Base-by-base conservation (phyloP, 2,329 filamentous ascomycete species). In the Aspergillus sojae region DNA sequence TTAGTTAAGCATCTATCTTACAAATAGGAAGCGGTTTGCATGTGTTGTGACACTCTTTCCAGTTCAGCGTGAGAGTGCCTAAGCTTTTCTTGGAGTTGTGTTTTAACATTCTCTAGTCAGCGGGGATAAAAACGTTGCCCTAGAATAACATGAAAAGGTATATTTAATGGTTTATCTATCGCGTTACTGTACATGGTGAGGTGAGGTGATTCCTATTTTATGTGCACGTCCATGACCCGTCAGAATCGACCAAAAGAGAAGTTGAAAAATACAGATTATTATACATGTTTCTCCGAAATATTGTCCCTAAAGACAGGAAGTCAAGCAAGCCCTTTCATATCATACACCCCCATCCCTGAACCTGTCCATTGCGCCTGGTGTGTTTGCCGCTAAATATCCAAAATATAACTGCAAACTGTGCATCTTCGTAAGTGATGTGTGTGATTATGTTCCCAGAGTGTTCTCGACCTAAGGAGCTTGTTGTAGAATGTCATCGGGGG, bases 401-500 rank as follows among this genome's bases (percentile, higher is more conserved):
- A 7, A 32, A 52, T 32, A 50, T 19, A 30, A 52, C n/a, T 32
- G 26, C 48, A 32, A 52, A 32, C 16, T 34, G 48, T 52, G 9
- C 23, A 30, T n/a, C 28, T 30, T 52, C 26, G 48, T 52, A 52
- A 52, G 26, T 52, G 19, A 32, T 32, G 23, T 32, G 21, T 32
- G 21, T 14, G 45, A 48, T 48, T 48, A 48, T 48, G 48, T 32
- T 34, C 48, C 48, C 28, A 14, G 48, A 52, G 34, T 34, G 9
- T n/a, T n/a, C 28, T 32, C 16, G 6, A 30, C 16, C 58, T 21
- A 69, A 62, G 59, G 43, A 46, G 67, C 52, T 43, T 58, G 54
- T 26, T 41, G 32, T 26, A 68, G 55, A 10, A 65, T 58, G 14
- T 68, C 66, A 12, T 70, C 67, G 5, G 68, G 61, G 16, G 65